Conservation (phyloP, 225 moss, liverwort and hornwort species). For the Anthoceros angustus region DNA sequence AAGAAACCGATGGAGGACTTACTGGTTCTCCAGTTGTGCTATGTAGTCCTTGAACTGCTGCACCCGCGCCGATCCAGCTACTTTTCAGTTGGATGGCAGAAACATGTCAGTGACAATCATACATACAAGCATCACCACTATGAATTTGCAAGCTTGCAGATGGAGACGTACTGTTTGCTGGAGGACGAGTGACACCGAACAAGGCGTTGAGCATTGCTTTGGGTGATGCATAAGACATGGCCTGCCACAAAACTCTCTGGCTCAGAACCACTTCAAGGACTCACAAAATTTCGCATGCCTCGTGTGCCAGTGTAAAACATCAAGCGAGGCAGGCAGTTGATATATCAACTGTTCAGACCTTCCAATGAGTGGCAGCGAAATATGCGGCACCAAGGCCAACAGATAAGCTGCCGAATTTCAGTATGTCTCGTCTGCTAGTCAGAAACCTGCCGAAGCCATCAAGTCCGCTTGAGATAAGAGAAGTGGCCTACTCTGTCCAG, state of each 20-base stretch:
- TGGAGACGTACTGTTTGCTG: constrained; percentile 42
- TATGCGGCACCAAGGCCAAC: constrained; percentile 49
- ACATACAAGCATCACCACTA: not conserved
- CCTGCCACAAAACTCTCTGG: constrained; percentile 22
- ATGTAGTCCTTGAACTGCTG: constrained; percentile 73
- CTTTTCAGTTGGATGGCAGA: constrained; percentile 24
- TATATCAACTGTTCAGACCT: constrained; percentile 24
- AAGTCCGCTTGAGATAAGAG: constrained; percentile 23
- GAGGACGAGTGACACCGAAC: constrained; percentile 55
- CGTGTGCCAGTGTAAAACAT: too few species aligned
- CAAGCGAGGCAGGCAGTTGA: not conserved
- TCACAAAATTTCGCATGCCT: too few species aligned
- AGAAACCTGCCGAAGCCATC: constrained; percentile 21
- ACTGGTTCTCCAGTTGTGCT: constrained; percentile 59
- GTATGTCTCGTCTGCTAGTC: constrained; percentile 78
- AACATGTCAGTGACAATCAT: not conserved
- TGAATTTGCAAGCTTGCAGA: not conserved
- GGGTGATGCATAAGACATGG: constrained; percentile 85
- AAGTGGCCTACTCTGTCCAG: not conserved
- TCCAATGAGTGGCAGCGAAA: constrained; percentile 47
- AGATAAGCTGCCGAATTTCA: constrained; percentile 62
- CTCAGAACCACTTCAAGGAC: not conserved
- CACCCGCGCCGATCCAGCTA: constrained; percentile 55
- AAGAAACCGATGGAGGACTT: not conserved
- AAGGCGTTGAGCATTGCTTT: constrained; percentile 67